Conservation (phyloP, 257 asterid species). For the Nicotiana knightiana region DNA sequence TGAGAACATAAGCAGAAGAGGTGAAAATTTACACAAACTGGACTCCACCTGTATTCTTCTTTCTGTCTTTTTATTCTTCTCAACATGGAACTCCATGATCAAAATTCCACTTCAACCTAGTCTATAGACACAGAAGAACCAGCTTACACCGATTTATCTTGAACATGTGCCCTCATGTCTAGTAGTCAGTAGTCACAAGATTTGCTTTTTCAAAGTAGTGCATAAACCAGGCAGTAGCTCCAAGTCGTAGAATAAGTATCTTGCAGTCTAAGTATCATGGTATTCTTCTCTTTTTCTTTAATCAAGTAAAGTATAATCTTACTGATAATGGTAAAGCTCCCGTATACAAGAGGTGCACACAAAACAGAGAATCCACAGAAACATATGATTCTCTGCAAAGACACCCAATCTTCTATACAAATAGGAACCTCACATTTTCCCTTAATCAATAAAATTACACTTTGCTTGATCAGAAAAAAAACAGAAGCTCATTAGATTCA, state of each 20-base stretch:
- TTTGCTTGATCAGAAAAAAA: background rate
- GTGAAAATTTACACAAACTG: background rate
- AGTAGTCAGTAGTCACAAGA: background rate
- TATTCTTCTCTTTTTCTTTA: background rate
- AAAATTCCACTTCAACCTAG: background rate
- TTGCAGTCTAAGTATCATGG: background rate
- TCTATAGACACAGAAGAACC: background rate
- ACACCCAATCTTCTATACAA: background rate
- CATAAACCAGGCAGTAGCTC: background rate
- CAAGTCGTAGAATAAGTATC: background rate
- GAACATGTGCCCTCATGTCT: background rate
- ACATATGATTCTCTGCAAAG: background rate
- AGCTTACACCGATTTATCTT: background rate
- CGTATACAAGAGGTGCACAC: background rate
- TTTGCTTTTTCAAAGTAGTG: background rate
- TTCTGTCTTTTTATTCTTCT: background rate
- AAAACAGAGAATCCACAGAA: background rate
- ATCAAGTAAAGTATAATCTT: constrained; percentile 7
- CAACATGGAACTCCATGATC: background rate
- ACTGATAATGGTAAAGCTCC: background rate
- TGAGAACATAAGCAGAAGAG: background rate
- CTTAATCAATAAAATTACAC: constrained; percentile 8
- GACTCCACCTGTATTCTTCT: background rate
- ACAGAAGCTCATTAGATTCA: background rate
- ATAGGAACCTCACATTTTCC: background rate